These are phyloP conservation scores for Apiotrichum sp. DNA, from an alignment of 1,284 basidiomycete species.

Conservation along the genomic window DNA sequence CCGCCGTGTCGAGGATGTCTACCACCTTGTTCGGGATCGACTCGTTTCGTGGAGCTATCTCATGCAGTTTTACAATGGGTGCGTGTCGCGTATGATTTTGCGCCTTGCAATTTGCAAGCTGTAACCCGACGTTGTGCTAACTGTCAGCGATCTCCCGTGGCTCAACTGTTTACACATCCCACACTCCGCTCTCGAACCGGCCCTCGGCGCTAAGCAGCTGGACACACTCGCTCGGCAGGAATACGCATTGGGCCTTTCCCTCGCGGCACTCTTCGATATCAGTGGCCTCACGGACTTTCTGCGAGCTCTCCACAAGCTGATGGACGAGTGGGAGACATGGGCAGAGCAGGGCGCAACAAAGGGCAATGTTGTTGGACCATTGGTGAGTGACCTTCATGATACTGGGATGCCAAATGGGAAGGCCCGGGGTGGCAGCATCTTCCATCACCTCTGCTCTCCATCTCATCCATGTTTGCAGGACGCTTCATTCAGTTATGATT, in stretches of 20 bases:
- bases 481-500: background rate
- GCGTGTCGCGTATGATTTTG: slow-evolving; percentile 3
- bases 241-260: slow-evolving; percentile 48
- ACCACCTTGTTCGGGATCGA: slow-evolving; percentile 33
- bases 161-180: slow-evolving; percentile 43
- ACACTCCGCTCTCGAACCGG: slow-evolving; percentile 28
- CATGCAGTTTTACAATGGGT: slow-evolving; percentile 46
- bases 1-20: slow-evolving; percentile 37
- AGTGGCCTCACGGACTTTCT: slow-evolving; percentile 44
- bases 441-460: too few species aligned
- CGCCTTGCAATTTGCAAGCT: too few species aligned
- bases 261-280: slow-evolving; percentile 48
- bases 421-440: too few species aligned
- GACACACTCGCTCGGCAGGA: slow-evolving; percentile 42
- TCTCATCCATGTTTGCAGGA: background rate
- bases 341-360: slow-evolving; percentile 38
- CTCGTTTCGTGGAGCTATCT: slow-evolving; percentile 41
- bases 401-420: background rate
- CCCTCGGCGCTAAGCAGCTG: slow-evolving; percentile 36
- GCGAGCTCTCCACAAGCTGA: slow-evolving; percentile 39
- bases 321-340: slow-evolving; percentile 49
- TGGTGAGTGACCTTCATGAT: slow-evolving; percentile 1
- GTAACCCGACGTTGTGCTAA: too few species aligned
- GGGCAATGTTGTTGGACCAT: slow-evolving; percentile 29
- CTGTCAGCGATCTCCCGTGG: slow-evolving; percentile 39